Conservation (phyloP, 768 basidiomycete species). For the Suillus variegatus region DNA sequence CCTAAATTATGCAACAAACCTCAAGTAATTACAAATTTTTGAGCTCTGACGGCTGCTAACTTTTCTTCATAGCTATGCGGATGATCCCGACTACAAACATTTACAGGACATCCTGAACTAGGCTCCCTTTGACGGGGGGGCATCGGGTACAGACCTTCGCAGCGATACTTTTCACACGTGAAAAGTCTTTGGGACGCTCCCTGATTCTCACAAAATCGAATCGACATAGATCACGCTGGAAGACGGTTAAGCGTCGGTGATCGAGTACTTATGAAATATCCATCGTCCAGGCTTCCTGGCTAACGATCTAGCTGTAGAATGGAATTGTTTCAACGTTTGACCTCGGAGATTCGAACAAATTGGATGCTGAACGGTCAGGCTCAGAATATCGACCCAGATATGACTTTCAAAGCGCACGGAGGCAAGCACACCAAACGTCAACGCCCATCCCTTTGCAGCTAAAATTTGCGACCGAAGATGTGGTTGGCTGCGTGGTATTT, state of each 20-base stretch:
- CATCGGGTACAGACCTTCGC: too few relatives aligned
- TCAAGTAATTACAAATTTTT: too few relatives aligned
- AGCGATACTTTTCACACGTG: too few relatives aligned
- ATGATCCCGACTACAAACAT: too few relatives aligned
- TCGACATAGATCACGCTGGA: conserved; percentile 76
- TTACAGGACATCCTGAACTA: too few relatives aligned
- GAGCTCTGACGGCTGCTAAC: too few relatives aligned
- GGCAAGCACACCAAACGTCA: conserved; percentile 41
- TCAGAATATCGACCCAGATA: conserved; percentile 26
- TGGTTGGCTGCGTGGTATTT: conserved; percentile 71
- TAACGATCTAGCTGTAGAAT: conserved; percentile 36
- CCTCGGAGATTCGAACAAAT: conserved; percentile 28
- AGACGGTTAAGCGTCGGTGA: conserved; percentile 72
- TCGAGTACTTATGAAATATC: conserved; percentile 43
- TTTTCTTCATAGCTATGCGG: too few relatives aligned
- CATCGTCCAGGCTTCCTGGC: not conserved
- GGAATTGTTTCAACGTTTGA: conserved; percentile 66
- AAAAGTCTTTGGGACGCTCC: conserved; percentile 30
- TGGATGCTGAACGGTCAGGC: not conserved
- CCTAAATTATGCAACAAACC: too few relatives aligned
- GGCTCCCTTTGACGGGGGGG: too few relatives aligned
- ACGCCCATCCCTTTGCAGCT: not conserved
- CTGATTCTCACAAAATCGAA: conserved; percentile 27
- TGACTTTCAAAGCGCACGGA: conserved; percentile 53
- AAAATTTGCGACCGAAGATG: conserved; percentile 46